Conservation (phyloP, 108 stramenopile species). For the Epithemia pelagica region DNA sequence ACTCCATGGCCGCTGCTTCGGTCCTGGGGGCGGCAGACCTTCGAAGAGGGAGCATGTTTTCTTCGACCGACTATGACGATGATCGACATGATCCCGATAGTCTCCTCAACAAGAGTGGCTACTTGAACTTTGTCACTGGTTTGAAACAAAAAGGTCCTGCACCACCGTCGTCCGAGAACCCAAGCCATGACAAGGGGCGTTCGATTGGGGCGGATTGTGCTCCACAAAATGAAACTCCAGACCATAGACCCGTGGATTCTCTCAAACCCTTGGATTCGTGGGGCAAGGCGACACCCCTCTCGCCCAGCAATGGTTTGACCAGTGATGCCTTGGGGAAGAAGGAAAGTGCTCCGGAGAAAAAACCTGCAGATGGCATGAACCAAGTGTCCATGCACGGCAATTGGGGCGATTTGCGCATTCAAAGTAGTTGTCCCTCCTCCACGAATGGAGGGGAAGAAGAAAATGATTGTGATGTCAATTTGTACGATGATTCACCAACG, state of each 20-base stretch:
- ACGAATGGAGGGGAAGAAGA: not conserved
- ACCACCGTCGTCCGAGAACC: not conserved
- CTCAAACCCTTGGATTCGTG: not conserved
- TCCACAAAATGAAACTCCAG: not conserved
- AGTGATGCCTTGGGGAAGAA: not conserved
- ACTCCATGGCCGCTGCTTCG: not conserved
- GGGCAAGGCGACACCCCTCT: not conserved
- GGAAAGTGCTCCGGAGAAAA: not conserved
- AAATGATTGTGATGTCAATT: not conserved
- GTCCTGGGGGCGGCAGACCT: not conserved
- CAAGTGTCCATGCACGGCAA: slow-evolving; percentile 1
- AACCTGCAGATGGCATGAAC: not conserved
- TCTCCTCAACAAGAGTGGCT: slow-evolving; percentile 9
- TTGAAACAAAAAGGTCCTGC: not conserved
- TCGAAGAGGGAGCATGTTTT: not conserved
- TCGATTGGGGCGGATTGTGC: not conserved
- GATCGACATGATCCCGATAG: slow-evolving; percentile 13
- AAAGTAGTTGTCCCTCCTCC: not conserved
- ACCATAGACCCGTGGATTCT: not conserved
- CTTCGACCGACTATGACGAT: not conserved
- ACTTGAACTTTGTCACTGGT: slow-evolving; percentile 2
- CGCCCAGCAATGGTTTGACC: not conserved
- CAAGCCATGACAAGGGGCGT: not conserved
- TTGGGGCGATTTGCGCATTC: slow-evolving; percentile 8
- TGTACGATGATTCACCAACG: slow-evolving; percentile 11